Evolutionary conservation across 148 eudicot genomes (phyloP).

Genomic region (Chenopodium album): DNA sequence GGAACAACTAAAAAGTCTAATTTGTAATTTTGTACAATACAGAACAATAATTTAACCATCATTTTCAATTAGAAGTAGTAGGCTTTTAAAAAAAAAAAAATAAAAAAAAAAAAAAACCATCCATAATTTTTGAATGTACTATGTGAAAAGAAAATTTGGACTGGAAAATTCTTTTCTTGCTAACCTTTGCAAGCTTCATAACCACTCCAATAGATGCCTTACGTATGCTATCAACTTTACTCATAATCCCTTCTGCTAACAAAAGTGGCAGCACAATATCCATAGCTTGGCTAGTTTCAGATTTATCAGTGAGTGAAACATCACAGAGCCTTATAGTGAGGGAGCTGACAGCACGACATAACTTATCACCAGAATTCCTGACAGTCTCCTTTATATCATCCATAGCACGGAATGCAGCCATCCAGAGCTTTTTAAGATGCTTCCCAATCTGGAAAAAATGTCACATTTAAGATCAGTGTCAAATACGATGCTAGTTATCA

Average conservation of each 20-base stretch:
- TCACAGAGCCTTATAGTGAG: conserved; percentile 89
- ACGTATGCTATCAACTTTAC: conserved; percentile 91
- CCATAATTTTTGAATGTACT: neutral
- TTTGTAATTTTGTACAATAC: neutral
- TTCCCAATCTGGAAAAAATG: conserved; percentile 54
- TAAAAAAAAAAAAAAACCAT: neutral
- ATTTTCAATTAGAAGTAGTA: neutral
- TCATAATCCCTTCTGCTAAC: conserved; percentile 92
- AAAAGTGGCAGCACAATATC: conserved; percentile 80
- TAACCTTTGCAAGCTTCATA: conserved; percentile 94
- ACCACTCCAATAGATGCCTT: conserved; percentile 90
- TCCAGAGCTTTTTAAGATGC: conserved; percentile 76
- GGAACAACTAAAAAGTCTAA: neutral
- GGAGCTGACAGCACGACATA: conserved; percentile 75
- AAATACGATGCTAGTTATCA: neutral
- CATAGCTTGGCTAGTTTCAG: conserved; percentile 75
- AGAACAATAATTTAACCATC: neutral
- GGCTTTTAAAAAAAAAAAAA: too few species aligned
- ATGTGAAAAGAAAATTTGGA: neutral
- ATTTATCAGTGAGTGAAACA: conserved; percentile 73
- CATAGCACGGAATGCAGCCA: conserved; percentile 94
- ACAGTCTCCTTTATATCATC: conserved; percentile 99
- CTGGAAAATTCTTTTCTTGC: neutral
- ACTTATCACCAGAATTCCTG: conserved; percentile 84
- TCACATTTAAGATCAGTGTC: neutral